Percentiles rank a stretch among this genome's conserved stretches.
These are phyloP conservation scores for Nicotiana noctiflora DNA, from an alignment of 257 asterid species.

Conservation along the genomic window DNA sequence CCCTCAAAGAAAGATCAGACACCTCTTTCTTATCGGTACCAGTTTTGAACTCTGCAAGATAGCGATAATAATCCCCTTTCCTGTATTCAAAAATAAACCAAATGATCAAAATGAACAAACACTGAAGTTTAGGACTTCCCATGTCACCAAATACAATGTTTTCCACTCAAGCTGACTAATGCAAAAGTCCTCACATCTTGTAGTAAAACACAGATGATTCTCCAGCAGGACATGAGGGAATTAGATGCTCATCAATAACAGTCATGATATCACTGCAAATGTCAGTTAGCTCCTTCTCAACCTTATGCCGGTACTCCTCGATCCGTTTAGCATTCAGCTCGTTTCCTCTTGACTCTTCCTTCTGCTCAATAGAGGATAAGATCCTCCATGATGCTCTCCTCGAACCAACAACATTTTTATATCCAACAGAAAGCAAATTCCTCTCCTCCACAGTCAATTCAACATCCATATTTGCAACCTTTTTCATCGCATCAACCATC, in stretches of 20 bases:
- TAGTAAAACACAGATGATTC: conserved; percentile 3
- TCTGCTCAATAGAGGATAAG: conserved; percentile 1
- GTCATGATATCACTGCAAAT: conserved; percentile 5
- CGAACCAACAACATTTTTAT: neutral
- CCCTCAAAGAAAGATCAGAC: conserved; percentile 2
- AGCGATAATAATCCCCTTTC: conserved; percentile 7
- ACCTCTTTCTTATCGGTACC: neutral
- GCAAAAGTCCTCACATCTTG: neutral
- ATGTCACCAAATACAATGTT: neutral
- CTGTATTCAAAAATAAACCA: neutral
- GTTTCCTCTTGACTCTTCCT: neutral
- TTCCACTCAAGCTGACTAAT: neutral
- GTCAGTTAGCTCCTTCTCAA: neutral
- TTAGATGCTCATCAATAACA: conserved; percentile 1
- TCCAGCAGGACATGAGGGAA: conserved; percentile 3
- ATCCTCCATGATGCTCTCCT: conserved; percentile 3
- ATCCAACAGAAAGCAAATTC: conserved; percentile 2
- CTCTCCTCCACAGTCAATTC: conserved; percentile 5
- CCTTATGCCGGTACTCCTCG: neutral
- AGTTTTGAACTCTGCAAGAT: conserved; percentile 2
- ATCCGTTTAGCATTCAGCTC: neutral
- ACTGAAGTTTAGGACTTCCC: neutral
- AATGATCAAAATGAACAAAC: neutral
- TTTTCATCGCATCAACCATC: conserved; percentile 3
- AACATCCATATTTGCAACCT: neutral